phyloP scores from a whole-genome alignment of 1,284 basidiomycete species.

The Trametes hirsuta region DNA sequence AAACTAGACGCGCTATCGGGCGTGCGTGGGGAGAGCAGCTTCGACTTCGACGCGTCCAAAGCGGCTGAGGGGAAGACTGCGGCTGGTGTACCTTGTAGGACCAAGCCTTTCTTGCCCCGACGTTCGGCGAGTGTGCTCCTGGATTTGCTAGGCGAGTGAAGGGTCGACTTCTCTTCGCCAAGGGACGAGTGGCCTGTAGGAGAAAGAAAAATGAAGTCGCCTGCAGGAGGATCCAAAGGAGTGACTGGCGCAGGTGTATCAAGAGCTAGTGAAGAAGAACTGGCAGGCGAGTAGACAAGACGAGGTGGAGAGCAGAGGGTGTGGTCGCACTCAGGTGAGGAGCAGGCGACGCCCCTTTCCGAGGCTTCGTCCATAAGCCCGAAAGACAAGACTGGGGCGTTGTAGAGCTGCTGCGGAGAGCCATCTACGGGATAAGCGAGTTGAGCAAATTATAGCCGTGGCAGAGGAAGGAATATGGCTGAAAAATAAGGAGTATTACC shows the following conservation, averaged over 20 bases:
- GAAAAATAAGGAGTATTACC: background rate
- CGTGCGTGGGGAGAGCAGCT: constrained; percentile 6
- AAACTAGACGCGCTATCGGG: constrained; percentile 15
- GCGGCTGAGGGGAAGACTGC: background rate
- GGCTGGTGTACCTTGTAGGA: background rate
- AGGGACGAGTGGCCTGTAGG: background rate
- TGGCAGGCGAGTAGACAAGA: constrained; percentile 18
- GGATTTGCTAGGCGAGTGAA: background rate
- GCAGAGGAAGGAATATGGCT: background rate
- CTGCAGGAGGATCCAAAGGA: background rate
- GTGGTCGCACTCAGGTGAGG: constrained; percentile 10
- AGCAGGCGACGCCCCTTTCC: background rate
- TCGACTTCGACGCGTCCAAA: background rate
- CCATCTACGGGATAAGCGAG: background rate
- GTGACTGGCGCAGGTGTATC: background rate
- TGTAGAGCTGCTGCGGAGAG: background rate
- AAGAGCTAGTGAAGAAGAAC: constrained; percentile 10
- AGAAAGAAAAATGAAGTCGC: background rate
- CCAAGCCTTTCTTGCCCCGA: constrained; percentile 13
- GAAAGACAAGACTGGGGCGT: background rate
- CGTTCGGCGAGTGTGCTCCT: constrained; percentile 15
- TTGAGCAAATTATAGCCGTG: background rate
- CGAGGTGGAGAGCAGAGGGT: constrained; percentile 11
- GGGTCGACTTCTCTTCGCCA: background rate
- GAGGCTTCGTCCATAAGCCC: background rate